phyloP scores from a whole-genome alignment of 331 rosid species.

The Phaseolus coccineus region DNA sequence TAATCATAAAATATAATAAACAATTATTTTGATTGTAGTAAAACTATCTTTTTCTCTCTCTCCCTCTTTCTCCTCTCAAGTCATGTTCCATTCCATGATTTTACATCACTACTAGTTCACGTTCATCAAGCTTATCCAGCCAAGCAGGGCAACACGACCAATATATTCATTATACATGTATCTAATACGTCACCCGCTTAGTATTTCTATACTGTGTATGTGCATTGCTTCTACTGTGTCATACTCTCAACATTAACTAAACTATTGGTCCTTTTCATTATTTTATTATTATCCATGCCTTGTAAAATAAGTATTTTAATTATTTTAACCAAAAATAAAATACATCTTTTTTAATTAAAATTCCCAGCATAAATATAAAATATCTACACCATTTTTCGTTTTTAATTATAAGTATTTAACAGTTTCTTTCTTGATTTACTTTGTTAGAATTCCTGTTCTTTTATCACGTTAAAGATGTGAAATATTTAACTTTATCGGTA shows the following conservation, averaged over 20 bases:
- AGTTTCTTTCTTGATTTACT: background rate
- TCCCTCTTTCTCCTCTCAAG: slow-evolving; percentile 15
- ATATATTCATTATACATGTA: background rate
- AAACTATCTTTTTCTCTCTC: background rate
- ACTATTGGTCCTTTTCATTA: background rate
- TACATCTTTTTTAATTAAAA: too few species aligned
- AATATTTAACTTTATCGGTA: too few species aligned
- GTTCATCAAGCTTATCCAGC: slow-evolving; percentile 47
- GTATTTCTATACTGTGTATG: background rate
- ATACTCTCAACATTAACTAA: slow-evolving; percentile 3
- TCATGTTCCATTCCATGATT: slow-evolving; percentile 57
- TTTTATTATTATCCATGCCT: background rate
- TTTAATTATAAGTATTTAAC: background rate
- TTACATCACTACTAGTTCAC: slow-evolving; percentile 68
- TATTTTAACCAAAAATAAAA: background rate
- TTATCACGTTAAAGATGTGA: background rate
- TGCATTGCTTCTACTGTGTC: slow-evolving; percentile 2
- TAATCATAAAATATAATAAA: too few species aligned
- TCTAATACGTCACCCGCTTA: background rate
- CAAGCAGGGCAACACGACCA: slow-evolving; percentile 17
- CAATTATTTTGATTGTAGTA: too few species aligned
- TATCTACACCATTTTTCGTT: background rate
- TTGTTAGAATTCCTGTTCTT: background rate
- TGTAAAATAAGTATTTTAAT: background rate
- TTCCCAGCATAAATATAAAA: background rate